Conservation (phyloP, 1,284 basidiomycete species). For the Ustanciosporium gigantosporum region DNA sequence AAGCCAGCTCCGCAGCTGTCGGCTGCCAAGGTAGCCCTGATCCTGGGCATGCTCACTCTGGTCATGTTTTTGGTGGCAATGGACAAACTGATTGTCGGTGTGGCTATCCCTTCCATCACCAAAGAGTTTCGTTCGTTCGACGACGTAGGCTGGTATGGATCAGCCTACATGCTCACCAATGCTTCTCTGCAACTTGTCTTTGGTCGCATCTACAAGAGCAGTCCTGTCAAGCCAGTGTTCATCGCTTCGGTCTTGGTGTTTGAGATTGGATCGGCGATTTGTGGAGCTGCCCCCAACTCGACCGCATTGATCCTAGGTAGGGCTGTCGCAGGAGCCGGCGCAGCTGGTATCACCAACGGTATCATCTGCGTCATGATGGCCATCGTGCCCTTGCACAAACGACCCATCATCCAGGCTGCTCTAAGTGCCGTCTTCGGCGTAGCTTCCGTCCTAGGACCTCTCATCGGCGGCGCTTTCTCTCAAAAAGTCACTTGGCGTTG, state of each 20-base stretch:
- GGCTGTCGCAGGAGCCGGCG: conserved; percentile 65
- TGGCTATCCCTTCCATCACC: conserved; percentile 55
- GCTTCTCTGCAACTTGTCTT: conserved; percentile 36
- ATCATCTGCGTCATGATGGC: conserved; percentile 63
- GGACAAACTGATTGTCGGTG: conserved; percentile 21
- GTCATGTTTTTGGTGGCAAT: conserved; percentile 16
- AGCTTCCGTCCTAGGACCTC: conserved; percentile 53
- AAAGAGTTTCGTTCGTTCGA: conserved; percentile 64
- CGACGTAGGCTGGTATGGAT: conserved; percentile 64
- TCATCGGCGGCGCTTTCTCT: conserved; percentile 58
- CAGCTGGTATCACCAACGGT: conserved; percentile 65
- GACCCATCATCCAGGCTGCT: conserved; percentile 62
- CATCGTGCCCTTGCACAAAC: conserved; percentile 61
- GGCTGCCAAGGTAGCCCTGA: background rate
- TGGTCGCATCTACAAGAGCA: conserved; percentile 48
- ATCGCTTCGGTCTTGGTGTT: conserved; percentile 64
- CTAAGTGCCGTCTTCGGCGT: conserved; percentile 47
- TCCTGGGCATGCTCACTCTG: conserved; percentile 7
- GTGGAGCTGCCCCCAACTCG: conserved; percentile 65
- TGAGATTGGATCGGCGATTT: conserved; percentile 65
- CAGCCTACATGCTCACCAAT: conserved; percentile 63
- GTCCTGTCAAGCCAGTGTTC: conserved; percentile 64
- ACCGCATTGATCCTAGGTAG: conserved; percentile 65
- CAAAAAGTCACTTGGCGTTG: conserved; percentile 60
- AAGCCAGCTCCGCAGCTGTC: background rate